Evolutionary conservation across 2,329 filamentous ascomycete genomes (phyloP).

Genomic region (Arthrobotrys conoides): DNA sequence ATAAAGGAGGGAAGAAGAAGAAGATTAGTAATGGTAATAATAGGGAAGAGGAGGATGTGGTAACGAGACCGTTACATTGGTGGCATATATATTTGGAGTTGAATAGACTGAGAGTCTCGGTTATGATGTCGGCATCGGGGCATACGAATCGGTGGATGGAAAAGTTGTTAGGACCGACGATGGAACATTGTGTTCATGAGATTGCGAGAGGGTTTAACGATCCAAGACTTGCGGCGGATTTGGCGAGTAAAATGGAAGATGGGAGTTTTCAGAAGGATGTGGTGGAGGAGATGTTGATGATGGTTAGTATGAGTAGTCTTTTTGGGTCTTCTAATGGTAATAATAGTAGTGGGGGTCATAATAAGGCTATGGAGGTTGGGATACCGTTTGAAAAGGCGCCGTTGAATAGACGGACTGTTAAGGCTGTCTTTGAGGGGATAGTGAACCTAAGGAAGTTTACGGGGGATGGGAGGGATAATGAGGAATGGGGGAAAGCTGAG

Average conservation of each 20-base stretch:
- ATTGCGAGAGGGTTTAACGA: slow-evolving; percentile 52
- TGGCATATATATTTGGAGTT: slow-evolving; percentile 46
- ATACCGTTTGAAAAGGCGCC: slow-evolving; percentile 42
- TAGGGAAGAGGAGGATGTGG: background rate
- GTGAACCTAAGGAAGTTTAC: slow-evolving; percentile 42
- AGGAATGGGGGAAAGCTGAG: slow-evolving; percentile 43
- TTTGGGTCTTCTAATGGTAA: no score
- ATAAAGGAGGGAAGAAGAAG: background rate
- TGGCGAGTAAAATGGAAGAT: slow-evolving; percentile 47
- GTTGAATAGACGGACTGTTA: slow-evolving; percentile 51
- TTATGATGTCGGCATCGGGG: slow-evolving; percentile 31
- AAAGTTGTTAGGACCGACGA: slow-evolving; percentile 52
- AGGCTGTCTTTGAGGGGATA: slow-evolving; percentile 49
- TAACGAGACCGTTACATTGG: slow-evolving; percentile 38
- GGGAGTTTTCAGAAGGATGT: slow-evolving; percentile 42
- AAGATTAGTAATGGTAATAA: background rate
- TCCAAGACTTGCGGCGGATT: slow-evolving; percentile 33
- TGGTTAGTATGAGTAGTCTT: slow-evolving; percentile 49
- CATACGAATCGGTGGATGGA: slow-evolving; percentile 42
- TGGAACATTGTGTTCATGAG: slow-evolving; percentile 55
- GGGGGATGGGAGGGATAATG: slow-evolving; percentile 24
- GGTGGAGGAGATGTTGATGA: slow-evolving; percentile 54
- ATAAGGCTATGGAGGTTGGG: background rate
- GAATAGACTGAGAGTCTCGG: slow-evolving; percentile 42
- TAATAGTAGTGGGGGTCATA: no score